Conservation (phyloP, 2,329 filamentous ascomycete genomes). For the Epichloe hybrida region DNA sequence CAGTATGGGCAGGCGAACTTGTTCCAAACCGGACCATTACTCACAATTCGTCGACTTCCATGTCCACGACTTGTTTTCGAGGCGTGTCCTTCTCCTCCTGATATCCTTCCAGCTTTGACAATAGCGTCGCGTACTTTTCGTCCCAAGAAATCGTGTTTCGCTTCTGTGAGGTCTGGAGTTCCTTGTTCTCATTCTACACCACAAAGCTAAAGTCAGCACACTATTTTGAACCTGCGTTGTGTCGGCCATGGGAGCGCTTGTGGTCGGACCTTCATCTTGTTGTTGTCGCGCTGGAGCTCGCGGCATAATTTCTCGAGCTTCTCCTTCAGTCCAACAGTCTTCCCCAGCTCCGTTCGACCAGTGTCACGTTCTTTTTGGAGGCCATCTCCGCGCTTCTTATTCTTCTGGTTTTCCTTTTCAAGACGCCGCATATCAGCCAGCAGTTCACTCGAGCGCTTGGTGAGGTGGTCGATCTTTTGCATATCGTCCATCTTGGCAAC, state of each 20-base stretch:
- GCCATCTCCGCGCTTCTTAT: conserved; percentile 87
- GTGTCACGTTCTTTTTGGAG: conserved; percentile 95
- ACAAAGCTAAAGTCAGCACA: conserved; percentile 12
- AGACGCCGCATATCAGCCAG: conserved; percentile 90
- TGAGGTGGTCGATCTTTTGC: conserved; percentile 80
- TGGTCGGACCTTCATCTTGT: conserved; percentile 75
- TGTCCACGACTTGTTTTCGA: conserved; percentile 65
- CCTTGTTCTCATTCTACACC: conserved; percentile 76
- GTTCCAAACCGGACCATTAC: conserved; percentile 17
- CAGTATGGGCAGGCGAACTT: not conserved
- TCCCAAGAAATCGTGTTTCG: conserved; percentile 73
- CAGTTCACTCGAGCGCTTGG: conserved; percentile 82
- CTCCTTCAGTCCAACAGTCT: conserved; percentile 82
- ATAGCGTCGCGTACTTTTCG: conserved; percentile 65
- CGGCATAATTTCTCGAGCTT: conserved; percentile 93
- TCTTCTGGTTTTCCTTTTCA: conserved; percentile 87
- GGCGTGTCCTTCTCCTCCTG: conserved; percentile 78
- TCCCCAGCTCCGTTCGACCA: conserved; percentile 74
- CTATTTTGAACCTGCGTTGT: not conserved
- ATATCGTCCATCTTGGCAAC: conserved; percentile 86
- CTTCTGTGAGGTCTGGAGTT: conserved; percentile 73
- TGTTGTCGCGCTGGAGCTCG: conserved; percentile 92
- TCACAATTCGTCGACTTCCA: conserved; percentile 82
- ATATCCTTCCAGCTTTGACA: conserved; percentile 76
- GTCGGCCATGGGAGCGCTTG: not conserved